phyloP scores from a whole-genome alignment of 2,329 filamentous ascomycete genomes.

The Phaeosphaeria sp. region DNA sequence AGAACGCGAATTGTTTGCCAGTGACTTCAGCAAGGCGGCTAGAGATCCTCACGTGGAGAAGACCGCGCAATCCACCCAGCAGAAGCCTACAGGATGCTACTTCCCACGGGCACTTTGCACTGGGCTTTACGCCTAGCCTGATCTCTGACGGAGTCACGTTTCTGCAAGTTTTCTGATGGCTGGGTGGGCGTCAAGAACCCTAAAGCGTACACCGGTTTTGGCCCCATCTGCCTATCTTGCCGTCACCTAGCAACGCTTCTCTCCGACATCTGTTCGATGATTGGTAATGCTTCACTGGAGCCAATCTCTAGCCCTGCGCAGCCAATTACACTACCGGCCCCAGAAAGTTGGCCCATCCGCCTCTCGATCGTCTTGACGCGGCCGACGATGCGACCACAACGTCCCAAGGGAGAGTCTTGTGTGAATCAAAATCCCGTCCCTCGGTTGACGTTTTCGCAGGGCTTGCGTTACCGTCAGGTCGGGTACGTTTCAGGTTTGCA shows the following conservation, averaged over 20 bases:
- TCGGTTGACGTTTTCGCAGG: slow-evolving; percentile 5
- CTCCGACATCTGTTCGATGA: slow-evolving; percentile 5
- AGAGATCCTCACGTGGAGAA: background rate
- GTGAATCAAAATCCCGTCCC: background rate
- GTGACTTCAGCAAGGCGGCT: background rate
- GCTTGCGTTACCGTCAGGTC: slow-evolving; percentile 15
- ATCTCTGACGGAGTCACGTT: background rate
- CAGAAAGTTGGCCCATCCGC: slow-evolving; percentile 3
- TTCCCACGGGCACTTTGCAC: background rate
- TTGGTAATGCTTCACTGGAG: slow-evolving; percentile 9
- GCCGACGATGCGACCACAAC: slow-evolving; percentile 5
- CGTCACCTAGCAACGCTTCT: slow-evolving; percentile 9
- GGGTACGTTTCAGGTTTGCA: background rate
- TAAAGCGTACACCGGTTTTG: slow-evolving; percentile 27
- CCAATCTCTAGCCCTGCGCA: slow-evolving; percentile 9
- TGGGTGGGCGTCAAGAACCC: slow-evolving; percentile 14
- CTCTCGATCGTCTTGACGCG: slow-evolving; percentile 8
- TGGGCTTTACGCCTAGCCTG: background rate
- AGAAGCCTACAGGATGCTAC: slow-evolving; percentile 1
- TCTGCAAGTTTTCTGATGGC: slow-evolving; percentile 8
- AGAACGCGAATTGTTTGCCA: background rate
- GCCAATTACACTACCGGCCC: background rate
- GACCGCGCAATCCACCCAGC: background rate
- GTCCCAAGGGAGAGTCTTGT: slow-evolving; percentile 5
- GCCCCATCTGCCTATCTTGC: slow-evolving; percentile 28